Evolutionary conservation across 805 yeast species (phyloP).

Genomic region (Candida morakotiae): DNA sequence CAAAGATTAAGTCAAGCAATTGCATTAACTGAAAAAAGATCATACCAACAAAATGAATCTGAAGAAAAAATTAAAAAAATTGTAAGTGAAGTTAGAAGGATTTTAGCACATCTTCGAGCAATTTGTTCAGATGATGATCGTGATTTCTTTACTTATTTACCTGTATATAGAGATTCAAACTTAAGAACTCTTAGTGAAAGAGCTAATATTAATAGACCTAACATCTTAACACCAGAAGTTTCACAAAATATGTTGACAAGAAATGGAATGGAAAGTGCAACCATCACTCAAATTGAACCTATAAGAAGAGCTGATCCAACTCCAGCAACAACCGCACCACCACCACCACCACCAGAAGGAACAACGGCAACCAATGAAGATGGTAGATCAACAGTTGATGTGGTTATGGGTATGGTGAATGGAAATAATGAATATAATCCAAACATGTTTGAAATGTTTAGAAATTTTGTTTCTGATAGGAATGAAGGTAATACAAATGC

Average conservation of each 20-base stretch:
- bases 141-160: slow-evolving; percentile 23
- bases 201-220: slow-evolving; percentile 30
- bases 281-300: slow-evolving; percentile 4
- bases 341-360: slow-evolving; percentile 3
- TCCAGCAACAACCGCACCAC: slow-evolving; percentile 5
- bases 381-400: background rate
- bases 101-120: slow-evolving; percentile 22
- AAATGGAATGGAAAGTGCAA: slow-evolving; percentile 19
- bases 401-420: background rate
- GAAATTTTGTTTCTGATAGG: slow-evolving; percentile 1
- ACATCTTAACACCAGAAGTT: slow-evolving; percentile 33
- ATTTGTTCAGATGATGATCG: slow-evolving; percentile 21
- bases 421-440: background rate
- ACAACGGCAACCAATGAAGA: background rate
- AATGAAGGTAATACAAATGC: background rate
- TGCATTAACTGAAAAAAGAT: slow-evolving; percentile 32
- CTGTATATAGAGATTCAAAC: slow-evolving; percentile 18
- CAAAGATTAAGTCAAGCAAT: slow-evolving; percentile 31
- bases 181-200: slow-evolving; percentile 24
- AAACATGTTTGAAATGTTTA: slow-evolving; percentile 3
- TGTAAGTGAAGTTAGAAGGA: slow-evolving; percentile 22
- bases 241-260: slow-evolving; percentile 31
- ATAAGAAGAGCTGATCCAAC: background rate
- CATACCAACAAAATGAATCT: slow-evolving; percentile 31
- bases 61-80: slow-evolving; percentile 18